Base-by-base conservation (phyloP, 768 basidiomycete genomes). In the Tremella yokohamensis region DNA sequence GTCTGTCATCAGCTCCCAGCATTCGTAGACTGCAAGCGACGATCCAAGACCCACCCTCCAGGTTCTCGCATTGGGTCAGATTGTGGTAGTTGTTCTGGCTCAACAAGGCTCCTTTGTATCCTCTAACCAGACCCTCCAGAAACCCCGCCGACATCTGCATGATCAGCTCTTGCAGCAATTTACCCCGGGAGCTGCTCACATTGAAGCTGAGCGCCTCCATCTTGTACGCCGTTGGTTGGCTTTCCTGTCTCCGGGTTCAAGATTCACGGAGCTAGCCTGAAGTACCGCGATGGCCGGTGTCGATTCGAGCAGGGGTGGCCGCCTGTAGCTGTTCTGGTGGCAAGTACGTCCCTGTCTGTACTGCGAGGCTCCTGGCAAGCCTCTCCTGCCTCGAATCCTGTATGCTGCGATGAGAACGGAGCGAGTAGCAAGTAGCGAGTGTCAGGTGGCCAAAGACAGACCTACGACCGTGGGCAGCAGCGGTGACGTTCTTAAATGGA, bases 11-110 rank as follows among this genome's bases (percentile, higher is more conserved):
- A n/a, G 26, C 19, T 3, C 22, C 48, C 8, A 34, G n/a, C 11
- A 11, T 34, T 34, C 29, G 29, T 11, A 4, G 29, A 34, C 29
- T 6, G 29, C 4, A 6, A 34, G 29, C 6, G 9, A 42, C 18
- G 15, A 19, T 22, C 50, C 19, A 16, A 12, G 3, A 64, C 81
- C 54, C 65, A 90, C 94, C 94, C 81, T 98, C 96, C 26, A 98
- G 83, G 24, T 85, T 90, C 79, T 99, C 96, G 83, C 96, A 98
- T 78, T 99, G 96, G 3, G 88, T 88, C 75, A 99, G 79, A 78
- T 90, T 97, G 72, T 85, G 82, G 78, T 98, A 99, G 75, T 94
- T 90, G 68, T 80, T 83, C 76, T 91, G 89, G 49, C 85, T 87
- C 45, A 99, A 83, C 59, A 97, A 85, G 24, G 90, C 93, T 45